phyloP scores from a whole-genome alignment of 768 basidiomycete genomes.

The Suillus subalutaceus region DNA sequence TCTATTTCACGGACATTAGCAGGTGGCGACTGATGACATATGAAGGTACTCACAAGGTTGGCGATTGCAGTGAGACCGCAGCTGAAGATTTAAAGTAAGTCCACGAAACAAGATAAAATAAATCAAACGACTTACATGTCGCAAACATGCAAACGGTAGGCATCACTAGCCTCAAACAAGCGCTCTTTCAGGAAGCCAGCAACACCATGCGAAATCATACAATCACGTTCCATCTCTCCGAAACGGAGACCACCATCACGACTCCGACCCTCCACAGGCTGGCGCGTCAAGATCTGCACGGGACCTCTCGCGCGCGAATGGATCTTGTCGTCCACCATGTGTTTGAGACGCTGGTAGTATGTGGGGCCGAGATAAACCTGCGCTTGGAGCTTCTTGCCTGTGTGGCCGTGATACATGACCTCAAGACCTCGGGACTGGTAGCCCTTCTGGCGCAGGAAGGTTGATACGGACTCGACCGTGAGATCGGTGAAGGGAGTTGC shows the following conservation, averaged over 20 bases:
- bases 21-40: slow-evolving; percentile 2
- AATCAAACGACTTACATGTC: slow-evolving; percentile 72
- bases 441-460: slow-evolving; percentile 81
- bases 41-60: slow-evolving; percentile 69
- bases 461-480: slow-evolving; percentile 98
- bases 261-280: slow-evolving; percentile 98
- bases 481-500: slow-evolving; percentile 98
- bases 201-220: slow-evolving; percentile 99
- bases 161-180: slow-evolving; percentile 90
- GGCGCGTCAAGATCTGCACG: slow-evolving; percentile 95
- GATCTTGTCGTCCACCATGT: slow-evolving; percentile 99
- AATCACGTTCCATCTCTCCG: slow-evolving; percentile 99
- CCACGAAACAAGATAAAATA: neutral
- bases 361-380: slow-evolving; percentile 99
- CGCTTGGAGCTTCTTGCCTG: slow-evolving; percentile 96
- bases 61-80: slow-evolving; percentile 98
- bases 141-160: slow-evolving; percentile 93
- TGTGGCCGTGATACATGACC: slow-evolving; percentile 99
- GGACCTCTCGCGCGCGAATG: slow-evolving; percentile 97
- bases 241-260: slow-evolving; percentile 98
- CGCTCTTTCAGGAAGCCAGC: slow-evolving; percentile 98
- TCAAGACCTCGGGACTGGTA: slow-evolving; percentile 98
- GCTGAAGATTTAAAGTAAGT: slow-evolving; percentile 40
- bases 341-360: slow-evolving; percentile 98
- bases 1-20: slow-evolving; percentile 43